phyloP scores from a whole-genome alignment of 108 stramenopile species.

The Aureococcus anophagefferens region DNA sequence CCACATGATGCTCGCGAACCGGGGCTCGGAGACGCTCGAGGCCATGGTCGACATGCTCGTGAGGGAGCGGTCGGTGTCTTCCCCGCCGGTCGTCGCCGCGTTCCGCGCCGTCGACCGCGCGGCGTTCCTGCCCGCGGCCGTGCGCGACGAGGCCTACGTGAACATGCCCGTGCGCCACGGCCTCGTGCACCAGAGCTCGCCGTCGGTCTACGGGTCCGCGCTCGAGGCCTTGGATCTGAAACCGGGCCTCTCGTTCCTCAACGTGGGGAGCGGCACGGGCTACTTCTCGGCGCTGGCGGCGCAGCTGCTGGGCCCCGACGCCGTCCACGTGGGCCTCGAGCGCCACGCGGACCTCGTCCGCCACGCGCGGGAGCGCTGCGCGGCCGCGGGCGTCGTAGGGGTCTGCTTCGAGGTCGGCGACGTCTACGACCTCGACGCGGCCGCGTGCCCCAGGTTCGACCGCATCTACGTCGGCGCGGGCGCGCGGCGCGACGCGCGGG shows the following conservation, averaged over 20 bases:
- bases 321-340: neutral
- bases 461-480: conserved; percentile 13
- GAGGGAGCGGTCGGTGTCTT: too few relatives aligned
- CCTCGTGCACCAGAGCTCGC: conserved; percentile 69
- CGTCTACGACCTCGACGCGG: conserved; percentile 7
- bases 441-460: neutral
- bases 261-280: conserved; percentile 73
- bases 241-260: conserved; percentile 54
- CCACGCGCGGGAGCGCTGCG: neutral
- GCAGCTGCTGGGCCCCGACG: conserved; percentile 46
- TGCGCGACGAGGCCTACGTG: neutral
- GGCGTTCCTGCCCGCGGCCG: neutral
- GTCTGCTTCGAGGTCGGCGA: conserved; percentile 3
- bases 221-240: conserved; percentile 70
- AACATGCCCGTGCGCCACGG: neutral
- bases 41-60: too few relatives aligned
- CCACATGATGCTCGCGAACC: too few relatives aligned
- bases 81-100: too few relatives aligned
- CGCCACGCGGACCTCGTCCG: neutral
- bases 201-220: conserved; percentile 74
- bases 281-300: conserved; percentile 59
- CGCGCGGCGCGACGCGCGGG: neutral
- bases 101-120: neutral
- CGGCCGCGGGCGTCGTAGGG: neutral
- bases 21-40: too few relatives aligned